Conservation (phyloP, 306 rosid species). For the Citrullus colocynthis region DNA sequence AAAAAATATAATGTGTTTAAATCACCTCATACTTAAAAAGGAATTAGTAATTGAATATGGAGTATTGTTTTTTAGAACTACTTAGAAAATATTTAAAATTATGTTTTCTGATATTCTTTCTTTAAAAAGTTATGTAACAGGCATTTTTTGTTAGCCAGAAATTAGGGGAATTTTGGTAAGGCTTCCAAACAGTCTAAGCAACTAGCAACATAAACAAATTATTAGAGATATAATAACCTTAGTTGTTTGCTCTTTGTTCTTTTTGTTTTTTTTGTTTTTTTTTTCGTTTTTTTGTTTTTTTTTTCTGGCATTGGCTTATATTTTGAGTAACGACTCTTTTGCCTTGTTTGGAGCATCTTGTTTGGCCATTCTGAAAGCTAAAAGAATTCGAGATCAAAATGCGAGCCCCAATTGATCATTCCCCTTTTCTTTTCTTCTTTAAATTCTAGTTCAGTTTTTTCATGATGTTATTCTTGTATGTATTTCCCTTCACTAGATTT, state of each 20-base stretch:
- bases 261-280: neutral
- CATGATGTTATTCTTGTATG: neutral
- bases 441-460: neutral
- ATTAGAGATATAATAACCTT: neutral
- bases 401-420: neutral
- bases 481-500: constrained; percentile 26
- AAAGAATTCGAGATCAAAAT: neutral
- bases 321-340: neutral
- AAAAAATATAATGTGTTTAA: neutral
- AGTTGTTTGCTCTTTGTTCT: neutral
- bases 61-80: neutral
- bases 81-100: neutral
- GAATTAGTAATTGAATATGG: neutral
- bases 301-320: neutral
- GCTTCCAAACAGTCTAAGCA: neutral
- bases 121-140: neutral
- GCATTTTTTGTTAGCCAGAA: neutral
- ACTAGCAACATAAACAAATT: neutral
- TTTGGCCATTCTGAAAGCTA: neutral
- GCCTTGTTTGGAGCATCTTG: neutral
- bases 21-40: neutral
- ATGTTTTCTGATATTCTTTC: neutral
- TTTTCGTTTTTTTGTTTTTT: neutral
- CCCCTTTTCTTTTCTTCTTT: neutral
- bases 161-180: neutral